Base-by-base conservation (phyloP, 2,329 filamentous ascomycete genomes). In the Neonectria ditissima region DNA sequence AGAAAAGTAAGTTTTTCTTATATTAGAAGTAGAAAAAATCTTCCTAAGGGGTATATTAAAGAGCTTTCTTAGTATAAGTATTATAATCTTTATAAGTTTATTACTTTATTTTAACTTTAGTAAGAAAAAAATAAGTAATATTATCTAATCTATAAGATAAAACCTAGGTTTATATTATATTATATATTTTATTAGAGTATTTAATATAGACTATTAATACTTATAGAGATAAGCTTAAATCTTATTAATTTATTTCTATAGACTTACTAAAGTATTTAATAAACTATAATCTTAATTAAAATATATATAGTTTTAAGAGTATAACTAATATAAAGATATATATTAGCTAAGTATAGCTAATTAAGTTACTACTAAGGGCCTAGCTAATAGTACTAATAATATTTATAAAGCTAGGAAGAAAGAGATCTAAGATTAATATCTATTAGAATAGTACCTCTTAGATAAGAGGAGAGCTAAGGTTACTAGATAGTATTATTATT, bases 1-100 rank as follows among this genome's bases (percentile, higher is more conserved):
- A 66, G 20, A 45, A 64, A 20, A 70, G 60, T 28, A 62, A 16
- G 18, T 51, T 62, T 8, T 50, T 37, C 41, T 67, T 63, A 18
- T 65, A 66, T 52, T 34, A 63, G 24, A 70, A 70, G 28, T 4
- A 10, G 45, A 59, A 57, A 22, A 30, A 30, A 22, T 44, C 32
- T 57, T 57, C 55, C 44, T 9, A 57, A 7, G 59, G 59, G 34
- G 62, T 10, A 39, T 61, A 62, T 41, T 11, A 0, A n/a, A 68
- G 63, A 24, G 68, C 41, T 55, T 59, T 66, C 32, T 68, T 67
- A 24, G 10, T 37, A 7, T 13, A 2, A 5, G 13, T 16, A 14
- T 57, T 4, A 48, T 53, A 10, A 11, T 10, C 22, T 41, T 41
- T 10, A 53, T 22, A 5, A 30, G 48, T 43, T 20, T 58, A 9